Evolutionary conservation across 2,329 filamentous ascomycete genomes (phyloP).

Genomic region (Shiraia sp.): DNA sequence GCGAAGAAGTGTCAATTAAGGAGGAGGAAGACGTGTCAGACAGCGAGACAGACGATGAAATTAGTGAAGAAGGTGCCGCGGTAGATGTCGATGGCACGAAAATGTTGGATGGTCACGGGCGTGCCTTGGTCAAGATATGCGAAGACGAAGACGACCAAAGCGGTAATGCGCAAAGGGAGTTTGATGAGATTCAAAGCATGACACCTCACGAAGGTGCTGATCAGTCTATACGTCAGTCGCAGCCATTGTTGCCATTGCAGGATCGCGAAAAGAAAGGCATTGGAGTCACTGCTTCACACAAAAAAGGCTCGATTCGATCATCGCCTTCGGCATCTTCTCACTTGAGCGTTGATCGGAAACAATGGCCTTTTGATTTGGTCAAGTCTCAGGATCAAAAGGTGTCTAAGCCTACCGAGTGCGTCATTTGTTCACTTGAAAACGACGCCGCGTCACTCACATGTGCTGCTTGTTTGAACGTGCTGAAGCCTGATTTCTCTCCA

Average conservation of each 20-base stretch:
- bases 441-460: conserved; percentile 61
- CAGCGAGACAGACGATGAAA: conserved; percentile 42
- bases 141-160: conserved; percentile 64
- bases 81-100: conserved; percentile 67
- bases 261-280: not conserved
- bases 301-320: not conserved
- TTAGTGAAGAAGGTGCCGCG: conserved; percentile 55
- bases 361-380: conserved; percentile 6
- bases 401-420: conserved; percentile 47
- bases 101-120: conserved; percentile 66
- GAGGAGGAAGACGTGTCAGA: conserved; percentile 40
- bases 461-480: conserved; percentile 70
- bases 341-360: conserved; percentile 24
- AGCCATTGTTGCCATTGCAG: not conserved
- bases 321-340: conserved; percentile 11
- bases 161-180: conserved; percentile 55
- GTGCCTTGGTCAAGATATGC: conserved; percentile 73
- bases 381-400: conserved; percentile 6
- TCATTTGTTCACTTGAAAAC: conserved; percentile 72
- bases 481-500: conserved; percentile 58
- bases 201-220: conserved; percentile 12
- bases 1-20: conserved; percentile 46
- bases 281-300: not conserved
- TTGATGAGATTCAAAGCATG: conserved; percentile 66
- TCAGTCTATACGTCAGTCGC: not conserved